Evolutionary conservation across 768 basidiomycete species (phyloP).

Genomic region (Leucosporidium scottii): DNA sequence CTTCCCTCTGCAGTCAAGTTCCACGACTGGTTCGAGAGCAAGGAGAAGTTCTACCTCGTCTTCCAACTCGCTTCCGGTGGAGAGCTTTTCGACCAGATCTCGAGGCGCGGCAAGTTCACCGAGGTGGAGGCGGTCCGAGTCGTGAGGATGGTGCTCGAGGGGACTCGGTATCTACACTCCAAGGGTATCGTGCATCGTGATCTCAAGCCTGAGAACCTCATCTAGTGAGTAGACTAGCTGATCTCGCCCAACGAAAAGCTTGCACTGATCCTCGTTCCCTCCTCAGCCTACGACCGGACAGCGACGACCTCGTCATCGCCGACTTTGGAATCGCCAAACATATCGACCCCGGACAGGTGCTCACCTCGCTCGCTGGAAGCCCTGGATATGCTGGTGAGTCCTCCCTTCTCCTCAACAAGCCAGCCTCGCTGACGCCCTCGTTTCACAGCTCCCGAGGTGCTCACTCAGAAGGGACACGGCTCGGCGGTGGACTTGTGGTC

Average conservation of each 20-base stretch:
- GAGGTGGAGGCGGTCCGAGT: slow-evolving; percentile 81
- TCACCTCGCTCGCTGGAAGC: slow-evolving; percentile 40
- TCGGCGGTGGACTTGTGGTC: slow-evolving; percentile 93
- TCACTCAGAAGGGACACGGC: slow-evolving; percentile 54
- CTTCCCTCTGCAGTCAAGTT: slow-evolving; percentile 64
- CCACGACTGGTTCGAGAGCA: slow-evolving; percentile 91
- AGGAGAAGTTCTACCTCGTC: slow-evolving; percentile 82
- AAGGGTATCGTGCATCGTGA: slow-evolving; percentile 95
- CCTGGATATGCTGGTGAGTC: slow-evolving; percentile 33
- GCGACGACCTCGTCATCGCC: slow-evolving; percentile 86
- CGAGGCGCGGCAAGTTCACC: slow-evolving; percentile 80
- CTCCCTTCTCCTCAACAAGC: too few relatives aligned
- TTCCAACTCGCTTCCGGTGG: slow-evolving; percentile 83
- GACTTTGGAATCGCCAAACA: slow-evolving; percentile 78
- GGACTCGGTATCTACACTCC: slow-evolving; percentile 72
- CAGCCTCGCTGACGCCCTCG: slow-evolving; percentile 45
- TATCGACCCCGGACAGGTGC: slow-evolving; percentile 37
- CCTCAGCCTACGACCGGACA: slow-evolving; percentile 40
- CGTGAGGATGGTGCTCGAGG: slow-evolving; percentile 42
- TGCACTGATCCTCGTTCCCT: neutral
- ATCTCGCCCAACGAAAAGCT: neutral
- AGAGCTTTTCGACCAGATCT: slow-evolving; percentile 85
- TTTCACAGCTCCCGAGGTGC: slow-evolving; percentile 69
- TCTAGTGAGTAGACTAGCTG: slow-evolving; percentile 40
- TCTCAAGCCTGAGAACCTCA: slow-evolving; percentile 96